These are phyloP conservation scores for Lachnellula cervina DNA, from an alignment of 2,329 filamentous ascomycete species.

Conservation along the genomic window DNA sequence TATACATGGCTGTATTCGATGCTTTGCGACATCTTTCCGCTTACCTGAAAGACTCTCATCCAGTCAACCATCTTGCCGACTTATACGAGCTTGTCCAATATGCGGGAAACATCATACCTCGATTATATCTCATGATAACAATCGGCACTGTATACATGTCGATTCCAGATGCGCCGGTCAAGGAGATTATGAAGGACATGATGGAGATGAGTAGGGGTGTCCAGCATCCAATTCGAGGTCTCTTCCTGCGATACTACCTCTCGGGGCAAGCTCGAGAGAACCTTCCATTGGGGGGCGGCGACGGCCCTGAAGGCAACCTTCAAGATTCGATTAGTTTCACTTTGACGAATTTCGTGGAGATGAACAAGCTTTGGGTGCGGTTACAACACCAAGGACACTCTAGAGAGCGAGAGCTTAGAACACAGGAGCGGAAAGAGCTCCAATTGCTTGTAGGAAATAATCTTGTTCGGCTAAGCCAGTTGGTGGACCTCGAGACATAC, in stretches of 20 bases:
- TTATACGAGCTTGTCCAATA: conserved; percentile 97
- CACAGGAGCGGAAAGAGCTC: conserved; percentile 89
- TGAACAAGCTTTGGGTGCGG: conserved; percentile 99
- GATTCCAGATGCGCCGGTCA: conserved; percentile 95
- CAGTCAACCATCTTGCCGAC: conserved; percentile 95
- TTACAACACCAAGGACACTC: conserved; percentile 97
- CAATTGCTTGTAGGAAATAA: conserved; percentile 96
- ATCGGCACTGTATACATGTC: conserved; percentile 99
- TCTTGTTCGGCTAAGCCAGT: conserved; percentile 86
- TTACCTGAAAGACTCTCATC: conserved; percentile 94
- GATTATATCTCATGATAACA: conserved; percentile 98
- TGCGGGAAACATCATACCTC: conserved; percentile 94
- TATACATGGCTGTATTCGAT: conserved; percentile 99
- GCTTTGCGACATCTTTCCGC: conserved; percentile 93
- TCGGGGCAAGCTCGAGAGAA: conserved; percentile 90
- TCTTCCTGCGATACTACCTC: conserved; percentile 94
- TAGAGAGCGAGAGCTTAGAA: conserved; percentile 85
- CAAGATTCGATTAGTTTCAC: conserved; percentile 98
- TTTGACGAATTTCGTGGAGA: conserved; percentile 97
- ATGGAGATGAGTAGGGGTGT: conserved; percentile 99
- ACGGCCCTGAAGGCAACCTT: conserved; percentile 91
- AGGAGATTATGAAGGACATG: conserved; percentile 99
- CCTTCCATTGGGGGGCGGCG: conserved; percentile 74
- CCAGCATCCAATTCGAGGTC: conserved; percentile 89
- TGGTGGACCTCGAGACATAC: conserved; percentile 93